Evolutionary conservation across 805 yeast species (phyloP).

Genomic region (Pichia scutulata): DNA sequence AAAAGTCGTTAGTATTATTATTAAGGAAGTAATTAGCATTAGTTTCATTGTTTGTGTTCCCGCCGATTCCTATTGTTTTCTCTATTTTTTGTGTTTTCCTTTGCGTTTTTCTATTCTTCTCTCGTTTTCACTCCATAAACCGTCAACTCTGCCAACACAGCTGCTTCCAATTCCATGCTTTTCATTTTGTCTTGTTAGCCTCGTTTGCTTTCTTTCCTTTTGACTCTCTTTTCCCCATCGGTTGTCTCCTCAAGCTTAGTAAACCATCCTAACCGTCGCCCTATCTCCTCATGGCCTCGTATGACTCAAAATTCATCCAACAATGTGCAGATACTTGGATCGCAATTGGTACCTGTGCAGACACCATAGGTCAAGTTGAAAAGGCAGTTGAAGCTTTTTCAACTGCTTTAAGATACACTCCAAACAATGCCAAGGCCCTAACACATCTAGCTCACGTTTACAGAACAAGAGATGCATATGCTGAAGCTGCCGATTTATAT

Average conservation of each 20-base stretch:
- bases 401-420: constrained; percentile 77
- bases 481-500: constrained; percentile 90
- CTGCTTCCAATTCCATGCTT: background rate
- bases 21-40: too few species aligned
- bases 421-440: constrained; percentile 77
- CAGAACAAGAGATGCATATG: constrained; percentile 82
- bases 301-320: constrained; percentile 28
- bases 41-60: background rate
- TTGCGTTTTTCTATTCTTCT: background rate
- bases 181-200: background rate
- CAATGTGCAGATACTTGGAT: constrained; percentile 82
- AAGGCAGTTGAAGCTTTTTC: constrained; percentile 86
- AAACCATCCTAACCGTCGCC: background rate
- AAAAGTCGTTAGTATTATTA: too few species aligned
- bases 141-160: background rate
- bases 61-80: background rate
- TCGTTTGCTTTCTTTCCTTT: background rate
- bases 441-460: constrained; percentile 83
- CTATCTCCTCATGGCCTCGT: constrained; percentile 14
- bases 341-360: constrained; percentile 85
- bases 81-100: too few species aligned
- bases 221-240: background rate
- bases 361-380: constrained; percentile 79
- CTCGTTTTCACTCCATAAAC: background rate
- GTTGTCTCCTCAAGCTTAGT: too few species aligned